Percentiles rank a stretch among this genome's conserved stretches.
These are phyloP conservation scores for Spizellomyces sp. DNA, from an alignment of 192 early-diverging fungal genomes.

Conservation along the genomic window DNA sequence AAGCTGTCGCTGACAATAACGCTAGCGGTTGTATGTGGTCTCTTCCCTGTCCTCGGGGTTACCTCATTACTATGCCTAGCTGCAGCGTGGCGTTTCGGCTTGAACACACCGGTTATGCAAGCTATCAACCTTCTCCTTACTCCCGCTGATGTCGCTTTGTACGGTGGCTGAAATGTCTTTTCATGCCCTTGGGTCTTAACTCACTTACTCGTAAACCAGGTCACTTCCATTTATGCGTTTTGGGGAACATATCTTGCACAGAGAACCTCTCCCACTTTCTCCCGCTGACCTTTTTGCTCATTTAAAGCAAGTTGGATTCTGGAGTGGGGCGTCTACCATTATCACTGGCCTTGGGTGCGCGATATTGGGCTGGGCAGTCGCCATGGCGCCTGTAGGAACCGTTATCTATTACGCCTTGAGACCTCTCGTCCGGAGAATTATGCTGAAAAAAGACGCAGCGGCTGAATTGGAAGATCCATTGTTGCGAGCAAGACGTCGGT, in stretches of 20 bases:
- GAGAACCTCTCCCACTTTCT: constrained; percentile 21
- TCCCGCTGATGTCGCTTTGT: constrained; percentile 25
- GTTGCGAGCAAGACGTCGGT: neutral
- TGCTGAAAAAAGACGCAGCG: constrained; percentile 12
- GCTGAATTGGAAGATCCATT: neutral
- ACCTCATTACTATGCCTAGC: constrained; percentile 24
- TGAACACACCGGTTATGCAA: constrained; percentile 35
- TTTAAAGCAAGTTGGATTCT: constrained; percentile 19
- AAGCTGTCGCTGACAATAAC: constrained; percentile 22
- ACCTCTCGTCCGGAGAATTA: constrained; percentile 15
- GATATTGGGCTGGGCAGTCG: constrained; percentile 32
- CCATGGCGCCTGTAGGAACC: constrained; percentile 10
- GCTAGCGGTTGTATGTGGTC: constrained; percentile 21
- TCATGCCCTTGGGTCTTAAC: neutral
- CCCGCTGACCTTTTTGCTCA: constrained; percentile 10
- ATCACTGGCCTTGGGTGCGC: constrained; percentile 19
- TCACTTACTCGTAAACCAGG: neutral
- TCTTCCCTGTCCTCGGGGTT: constrained; percentile 32
- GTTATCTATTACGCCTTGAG: constrained; percentile 16
- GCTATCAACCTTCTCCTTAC: constrained; percentile 31
- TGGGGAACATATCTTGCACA: constrained; percentile 17
- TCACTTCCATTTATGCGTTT: constrained; percentile 34
- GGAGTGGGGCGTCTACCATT: neutral
- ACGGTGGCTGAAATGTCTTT: constrained; percentile 1
- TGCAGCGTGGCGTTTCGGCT: constrained; percentile 14